Percentiles rank a stretch among this genome's conserved stretches.
Evolutionary conservation across 163 green algal species (phyloP).

Genomic region (Chloroidium sp.): DNA sequence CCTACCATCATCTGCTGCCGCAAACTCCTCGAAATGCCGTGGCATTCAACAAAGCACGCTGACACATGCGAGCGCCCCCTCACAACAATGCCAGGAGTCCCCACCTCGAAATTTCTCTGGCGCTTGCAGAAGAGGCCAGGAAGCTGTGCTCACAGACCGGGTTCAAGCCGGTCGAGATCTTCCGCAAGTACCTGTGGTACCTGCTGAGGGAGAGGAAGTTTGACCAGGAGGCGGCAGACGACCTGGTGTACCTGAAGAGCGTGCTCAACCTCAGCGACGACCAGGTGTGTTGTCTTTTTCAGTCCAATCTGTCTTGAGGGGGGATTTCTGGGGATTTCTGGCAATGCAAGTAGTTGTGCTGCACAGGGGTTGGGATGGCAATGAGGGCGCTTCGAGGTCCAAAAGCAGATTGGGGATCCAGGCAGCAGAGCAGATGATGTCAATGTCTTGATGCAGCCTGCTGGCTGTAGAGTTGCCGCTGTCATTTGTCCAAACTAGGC

Average conservation of each 20-base stretch:
- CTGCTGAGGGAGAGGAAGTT: constrained; percentile 77
- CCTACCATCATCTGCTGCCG: too few species aligned
- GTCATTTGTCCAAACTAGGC: neutral
- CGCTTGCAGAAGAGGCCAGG: constrained; percentile 13
- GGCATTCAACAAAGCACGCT: too few species aligned
- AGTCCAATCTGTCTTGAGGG: neutral
- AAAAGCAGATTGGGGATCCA: neutral
- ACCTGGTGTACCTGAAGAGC: constrained; percentile 72
- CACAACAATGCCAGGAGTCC: constrained; percentile 9
- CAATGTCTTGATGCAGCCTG: neutral
- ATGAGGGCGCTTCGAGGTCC: neutral
- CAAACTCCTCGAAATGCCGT: too few species aligned
- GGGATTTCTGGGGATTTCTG: too few species aligned
- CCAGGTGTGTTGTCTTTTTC: constrained; percentile 16
- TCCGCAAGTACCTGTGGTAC: constrained; percentile 91
- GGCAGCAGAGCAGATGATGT: neutral
- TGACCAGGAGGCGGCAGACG: constrained; percentile 67
- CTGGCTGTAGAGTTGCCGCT: neutral
- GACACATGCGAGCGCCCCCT: neutral
- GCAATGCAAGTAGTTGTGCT: neutral
- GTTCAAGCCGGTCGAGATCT: constrained; percentile 71
- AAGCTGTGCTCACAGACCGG: constrained; percentile 37
- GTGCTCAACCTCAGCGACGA: constrained; percentile 37
- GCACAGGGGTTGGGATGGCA: neutral
- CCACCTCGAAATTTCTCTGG: neutral